Conservation (phyloP, 2,329 filamentous ascomycete species). For the Diplodia seriata region DNA sequence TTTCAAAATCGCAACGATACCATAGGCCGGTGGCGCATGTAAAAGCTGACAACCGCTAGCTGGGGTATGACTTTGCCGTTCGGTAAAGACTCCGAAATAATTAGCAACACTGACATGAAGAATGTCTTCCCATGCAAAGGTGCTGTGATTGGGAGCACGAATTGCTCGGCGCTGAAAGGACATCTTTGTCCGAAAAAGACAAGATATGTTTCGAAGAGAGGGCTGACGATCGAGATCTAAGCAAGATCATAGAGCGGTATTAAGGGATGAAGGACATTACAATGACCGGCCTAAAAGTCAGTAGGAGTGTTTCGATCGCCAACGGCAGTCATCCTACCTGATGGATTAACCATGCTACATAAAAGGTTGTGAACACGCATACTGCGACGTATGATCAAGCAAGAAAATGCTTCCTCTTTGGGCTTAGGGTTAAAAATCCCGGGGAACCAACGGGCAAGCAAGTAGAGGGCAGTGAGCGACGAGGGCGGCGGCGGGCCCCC, state of each 20-base stretch:
- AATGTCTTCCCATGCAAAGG: neutral
- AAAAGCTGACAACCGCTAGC: too few species aligned
- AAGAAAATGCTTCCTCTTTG: neutral
- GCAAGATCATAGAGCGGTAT: neutral
- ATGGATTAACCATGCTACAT: too few species aligned
- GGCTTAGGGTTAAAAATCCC: neutral
- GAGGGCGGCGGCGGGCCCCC: neutral
- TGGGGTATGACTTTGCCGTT: too few species aligned
- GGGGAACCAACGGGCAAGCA: neutral
- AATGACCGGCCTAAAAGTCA: neutral
- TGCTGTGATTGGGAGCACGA: neutral
- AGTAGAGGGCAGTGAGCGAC: neutral
- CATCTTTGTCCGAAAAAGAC: neutral
- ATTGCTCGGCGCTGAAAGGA: neutral
- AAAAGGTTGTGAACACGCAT: too few species aligned
- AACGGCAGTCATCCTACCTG: neutral
- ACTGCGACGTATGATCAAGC: neutral
- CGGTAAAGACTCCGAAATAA: too few species aligned
- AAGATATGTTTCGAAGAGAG: too few species aligned
- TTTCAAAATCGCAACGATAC: too few species aligned
- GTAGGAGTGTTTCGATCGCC: neutral
- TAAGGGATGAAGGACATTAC: neutral
- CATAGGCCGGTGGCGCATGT: too few species aligned
- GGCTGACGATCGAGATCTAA: neutral
- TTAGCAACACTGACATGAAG: neutral